Base-by-base conservation (phyloP, 2,329 filamentous ascomycete species). In the Fusarium dimerum region DNA sequence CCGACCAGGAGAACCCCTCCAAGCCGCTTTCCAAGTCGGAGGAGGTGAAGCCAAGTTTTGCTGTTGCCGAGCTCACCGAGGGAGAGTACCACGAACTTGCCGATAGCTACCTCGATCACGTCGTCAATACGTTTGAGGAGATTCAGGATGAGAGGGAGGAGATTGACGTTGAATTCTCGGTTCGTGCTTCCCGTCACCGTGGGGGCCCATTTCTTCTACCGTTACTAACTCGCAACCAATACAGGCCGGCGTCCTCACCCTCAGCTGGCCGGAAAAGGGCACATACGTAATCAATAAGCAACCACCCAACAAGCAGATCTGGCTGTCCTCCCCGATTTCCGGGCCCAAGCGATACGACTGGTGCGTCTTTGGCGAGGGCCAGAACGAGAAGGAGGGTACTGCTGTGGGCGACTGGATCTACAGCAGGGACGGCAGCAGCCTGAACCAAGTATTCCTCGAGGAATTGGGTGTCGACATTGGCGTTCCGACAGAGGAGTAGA, bases 211-310 rank as follows among this genome's bases (percentile, higher is more conserved):
- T 12, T 11, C 43, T 40, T 16, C 15, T 39, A n/a, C n/a, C 18
- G 50, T 52, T 17, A 15, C 51, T 66, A 58, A 63, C 45, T 38
- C 10, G 29, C 34, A 36, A n/a, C 29, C 39, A 45, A 40, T 26
- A 43, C 64, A 97, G 92, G 83, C 90, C 48, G 93, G 94, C 50
- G 92, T 97, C 50, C 80, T 97, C 63, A 92, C 86, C 57, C 79
- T 97, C 66, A 79, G 76, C 7, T 84, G 90, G 63, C 83, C 85
- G 2, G 76, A 80, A 12, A 78, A 84, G 46, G 92, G 92, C 56
- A 93, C 85, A 30, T 99, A 95, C 69, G 90, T 99, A 54, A 82
- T 99, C 75, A 99, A 99, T 83, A 99, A 99, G 74, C 94, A 99
- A 73, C 94, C 94, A 0, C 92, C 93, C 17, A 97, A 97, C 79